phyloP scores from a whole-genome alignment of 768 basidiomycete genomes.

The Boletus fagicola region DNA sequence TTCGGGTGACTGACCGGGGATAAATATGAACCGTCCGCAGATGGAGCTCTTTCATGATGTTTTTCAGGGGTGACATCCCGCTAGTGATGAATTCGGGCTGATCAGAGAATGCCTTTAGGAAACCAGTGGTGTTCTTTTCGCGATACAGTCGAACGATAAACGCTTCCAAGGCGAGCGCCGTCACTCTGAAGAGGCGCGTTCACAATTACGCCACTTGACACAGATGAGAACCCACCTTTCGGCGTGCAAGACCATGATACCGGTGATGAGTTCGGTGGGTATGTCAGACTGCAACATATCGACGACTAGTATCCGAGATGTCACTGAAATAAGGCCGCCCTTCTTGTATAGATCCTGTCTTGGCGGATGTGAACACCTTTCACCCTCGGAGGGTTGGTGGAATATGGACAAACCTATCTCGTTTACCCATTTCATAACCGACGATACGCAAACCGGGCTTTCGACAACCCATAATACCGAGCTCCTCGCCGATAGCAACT shows the following conservation, averaged over 20 bases:
- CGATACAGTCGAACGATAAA: conserved; percentile 92
- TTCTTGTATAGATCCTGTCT: conserved; percentile 84
- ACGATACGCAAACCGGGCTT: conserved; percentile 82
- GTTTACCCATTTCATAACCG: conserved; percentile 74
- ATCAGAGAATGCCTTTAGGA: conserved; percentile 96
- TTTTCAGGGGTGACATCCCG: conserved; percentile 87
- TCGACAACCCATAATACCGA: conserved; percentile 88
- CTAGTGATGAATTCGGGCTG: conserved; percentile 94
- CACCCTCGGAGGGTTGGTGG: neutral
- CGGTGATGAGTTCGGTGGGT: conserved; percentile 82
- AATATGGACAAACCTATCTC: conserved; percentile 62
- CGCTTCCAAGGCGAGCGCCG: conserved; percentile 79
- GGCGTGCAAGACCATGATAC: conserved; percentile 86
- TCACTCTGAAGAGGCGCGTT: conserved; percentile 55
- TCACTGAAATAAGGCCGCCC: conserved; percentile 89
- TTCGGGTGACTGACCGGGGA: conserved; percentile 61
- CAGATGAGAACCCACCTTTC: conserved; percentile 60
- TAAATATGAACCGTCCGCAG: conserved; percentile 87
- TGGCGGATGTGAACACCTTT: conserved; percentile 11
- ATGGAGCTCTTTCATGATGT: conserved; percentile 90
- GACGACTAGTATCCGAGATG: conserved; percentile 90
- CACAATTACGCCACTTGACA: neutral
- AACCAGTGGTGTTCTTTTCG: conserved; percentile 85
- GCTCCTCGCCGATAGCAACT: conserved; percentile 85
- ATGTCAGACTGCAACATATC: conserved; percentile 90